Conservation (phyloP, 257 asterid species). For the Euphrasia confusa region DNA sequence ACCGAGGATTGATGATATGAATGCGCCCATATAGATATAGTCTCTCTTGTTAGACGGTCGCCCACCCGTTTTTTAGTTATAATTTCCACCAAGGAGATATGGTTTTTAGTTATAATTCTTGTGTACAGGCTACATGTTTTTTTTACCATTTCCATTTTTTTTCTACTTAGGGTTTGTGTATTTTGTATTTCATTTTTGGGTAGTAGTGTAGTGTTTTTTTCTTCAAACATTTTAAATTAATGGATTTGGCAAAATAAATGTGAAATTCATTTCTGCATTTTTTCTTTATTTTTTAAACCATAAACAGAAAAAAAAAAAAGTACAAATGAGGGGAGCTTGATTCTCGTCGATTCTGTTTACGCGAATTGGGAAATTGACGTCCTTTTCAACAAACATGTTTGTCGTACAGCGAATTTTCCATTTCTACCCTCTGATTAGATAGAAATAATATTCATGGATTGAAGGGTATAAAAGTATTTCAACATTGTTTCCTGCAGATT, state of each 20-base stretch:
- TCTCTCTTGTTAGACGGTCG: slow-evolving; percentile 23
- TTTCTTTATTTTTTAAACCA: neutral
- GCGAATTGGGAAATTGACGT: neutral
- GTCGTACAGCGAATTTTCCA: neutral
- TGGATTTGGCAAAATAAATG: slow-evolving; percentile 9
- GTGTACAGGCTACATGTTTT: slow-evolving; percentile 61
- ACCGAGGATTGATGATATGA: slow-evolving; percentile 23
- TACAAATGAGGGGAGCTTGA: neutral
- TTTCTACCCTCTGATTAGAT: neutral
- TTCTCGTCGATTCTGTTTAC: neutral
- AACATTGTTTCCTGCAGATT: neutral
- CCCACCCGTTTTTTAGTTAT: slow-evolving; percentile 23
- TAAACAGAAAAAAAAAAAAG: neutral
- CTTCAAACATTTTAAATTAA: slow-evolving; percentile 16
- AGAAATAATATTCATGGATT: neutral
- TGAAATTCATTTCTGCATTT: neutral
- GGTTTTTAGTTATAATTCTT: slow-evolving; percentile 46
- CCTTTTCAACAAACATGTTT: neutral
- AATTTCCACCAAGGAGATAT: slow-evolving; percentile 21
- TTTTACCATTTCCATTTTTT: slow-evolving; percentile 27
- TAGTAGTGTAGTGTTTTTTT: slow-evolving; percentile 23
- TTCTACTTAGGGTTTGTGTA: slow-evolving; percentile 29
- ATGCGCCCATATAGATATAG: slow-evolving; percentile 23
- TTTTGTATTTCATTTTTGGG: slow-evolving; percentile 49
- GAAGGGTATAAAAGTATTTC: slow-evolving; percentile 5